Base-by-base conservation (phyloP, 164 flowering plant species). In the Macadamia tetraphylla region DNA sequence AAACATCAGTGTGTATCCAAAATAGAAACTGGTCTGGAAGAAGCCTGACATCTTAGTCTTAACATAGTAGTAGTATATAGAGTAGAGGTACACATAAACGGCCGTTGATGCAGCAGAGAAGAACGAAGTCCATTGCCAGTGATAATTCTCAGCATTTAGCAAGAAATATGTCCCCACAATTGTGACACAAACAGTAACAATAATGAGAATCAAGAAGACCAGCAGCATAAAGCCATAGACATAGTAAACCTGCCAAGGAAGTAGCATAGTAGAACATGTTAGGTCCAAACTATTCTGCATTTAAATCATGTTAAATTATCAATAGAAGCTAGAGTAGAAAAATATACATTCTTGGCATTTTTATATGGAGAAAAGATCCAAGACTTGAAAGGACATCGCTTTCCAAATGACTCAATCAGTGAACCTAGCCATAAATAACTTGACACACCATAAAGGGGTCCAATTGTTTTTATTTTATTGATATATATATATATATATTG, bases 81-180 rank as follows among this genome's bases (percentile, higher is more conserved):
- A 92, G 74, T 94, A 94, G 76, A 94, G 78, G 83, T 86, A 94
- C 48, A 92, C 99, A 67, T 94, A 94, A 74, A 92, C 81, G 42
- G 96, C 97, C 9, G 97, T 94, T 29, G 99, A 94, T 29, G 97
- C 96, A 65, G 99, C 99, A 18, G 99, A 94, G 82, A 85, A 90
- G 81, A 94, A 94, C 23, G 99, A 94, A 35, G 99, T 94, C 99
- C 99, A 94, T 67, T 90, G 94, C 99, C 99, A 94, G 78, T 92
- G 99, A 76, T 94, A 94, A 75, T 94, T 94, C 84, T 94, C 99
- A 49, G 99, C 99, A 81, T 94, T 94, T 58, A 94, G 80, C 84
- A 94, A 78, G 89, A 90, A 88, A 73, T 94, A 94, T 66, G 97
- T 89, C 1, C 98, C 99, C 74, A 94, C 98, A 73, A 94, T 94